Conservation (phyloP, 2,329 filamentous ascomycete species). For the Leptographium wingfieldii region DNA sequence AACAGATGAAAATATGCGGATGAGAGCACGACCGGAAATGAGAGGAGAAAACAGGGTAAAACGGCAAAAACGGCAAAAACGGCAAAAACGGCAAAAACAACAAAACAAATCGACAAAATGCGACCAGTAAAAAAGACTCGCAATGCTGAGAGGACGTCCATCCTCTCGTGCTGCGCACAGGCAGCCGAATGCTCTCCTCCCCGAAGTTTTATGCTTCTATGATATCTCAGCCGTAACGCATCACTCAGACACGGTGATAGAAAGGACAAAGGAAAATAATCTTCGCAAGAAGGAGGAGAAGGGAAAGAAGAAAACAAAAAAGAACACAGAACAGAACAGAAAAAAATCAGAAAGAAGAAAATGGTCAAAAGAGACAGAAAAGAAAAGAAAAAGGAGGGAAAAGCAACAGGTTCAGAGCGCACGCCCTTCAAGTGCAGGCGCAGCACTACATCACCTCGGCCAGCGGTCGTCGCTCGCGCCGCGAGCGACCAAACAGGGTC, state of each 20-base stretch:
- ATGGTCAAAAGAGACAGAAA: background rate
- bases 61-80: background rate
- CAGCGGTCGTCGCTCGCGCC: slow-evolving; percentile 22
- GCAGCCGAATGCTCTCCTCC: background rate
- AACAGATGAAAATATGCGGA: background rate
- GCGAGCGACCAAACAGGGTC: slow-evolving; percentile 27
- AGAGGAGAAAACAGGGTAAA: too few species aligned
- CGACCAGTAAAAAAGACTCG: background rate
- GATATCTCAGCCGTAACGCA: background rate
- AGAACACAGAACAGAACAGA: background rate
- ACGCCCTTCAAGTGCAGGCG: background rate
- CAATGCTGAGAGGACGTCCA: background rate
- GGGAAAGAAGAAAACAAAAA: background rate
- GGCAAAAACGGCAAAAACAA: background rate
- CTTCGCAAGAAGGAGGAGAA: too few species aligned
- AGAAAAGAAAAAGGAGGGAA: background rate
- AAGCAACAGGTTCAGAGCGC: background rate
- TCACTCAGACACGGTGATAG: too few species aligned
- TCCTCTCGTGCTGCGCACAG: background rate
- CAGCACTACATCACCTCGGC: slow-evolving; percentile 19
- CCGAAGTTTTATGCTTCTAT: background rate
- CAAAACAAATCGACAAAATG: background rate
- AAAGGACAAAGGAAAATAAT: too few species aligned
- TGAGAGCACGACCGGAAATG: too few species aligned
- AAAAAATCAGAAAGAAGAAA: background rate